Evolutionary conservation across 805 yeast species (phyloP).

Genomic region (Kuraishia cidri): DNA sequence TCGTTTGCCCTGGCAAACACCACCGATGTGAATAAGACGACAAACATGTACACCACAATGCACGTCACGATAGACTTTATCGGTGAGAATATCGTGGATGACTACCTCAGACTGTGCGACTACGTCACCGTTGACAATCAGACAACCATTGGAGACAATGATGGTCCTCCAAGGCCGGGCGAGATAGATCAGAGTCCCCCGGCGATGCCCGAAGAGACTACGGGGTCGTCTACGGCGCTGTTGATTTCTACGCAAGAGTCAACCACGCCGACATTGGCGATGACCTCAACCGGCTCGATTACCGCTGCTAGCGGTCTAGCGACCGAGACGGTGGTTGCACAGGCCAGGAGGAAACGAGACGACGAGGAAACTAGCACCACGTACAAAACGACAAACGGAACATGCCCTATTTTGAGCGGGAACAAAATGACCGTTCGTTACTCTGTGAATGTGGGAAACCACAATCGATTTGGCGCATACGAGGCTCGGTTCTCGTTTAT

Average conservation of each 20-base stretch:
- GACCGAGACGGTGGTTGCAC: not conserved
- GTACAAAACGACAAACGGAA: conserved; percentile 1
- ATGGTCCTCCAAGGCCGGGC: too few species aligned
- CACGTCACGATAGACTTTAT: conserved; percentile 33
- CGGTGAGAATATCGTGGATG: conserved; percentile 29
- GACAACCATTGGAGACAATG: not conserved
- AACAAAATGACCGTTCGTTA: conserved; percentile 16
- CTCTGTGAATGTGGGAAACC: conserved; percentile 10
- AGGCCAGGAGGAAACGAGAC: too few species aligned
- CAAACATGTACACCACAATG: conserved; percentile 39
- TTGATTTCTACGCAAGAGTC: not conserved
- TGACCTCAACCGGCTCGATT: not conserved
- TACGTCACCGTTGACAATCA: conserved; percentile 9
- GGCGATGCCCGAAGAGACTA: too few species aligned
- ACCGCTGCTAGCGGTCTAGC: not conserved
- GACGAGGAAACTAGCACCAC: too few species aligned
- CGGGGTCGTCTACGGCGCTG: not conserved
- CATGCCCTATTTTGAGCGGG: conserved; percentile 19
- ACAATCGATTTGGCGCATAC: conserved; percentile 35
- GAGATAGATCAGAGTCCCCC: not conserved
- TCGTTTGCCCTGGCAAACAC: conserved; percentile 15
- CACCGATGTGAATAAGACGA: conserved; percentile 31
- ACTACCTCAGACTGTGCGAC: conserved; percentile 33
- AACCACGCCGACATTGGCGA: not conserved
- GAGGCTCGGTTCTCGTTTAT: conserved; percentile 29